Conservation (phyloP, 805 yeast genomes). For the Pichia exigua region DNA sequence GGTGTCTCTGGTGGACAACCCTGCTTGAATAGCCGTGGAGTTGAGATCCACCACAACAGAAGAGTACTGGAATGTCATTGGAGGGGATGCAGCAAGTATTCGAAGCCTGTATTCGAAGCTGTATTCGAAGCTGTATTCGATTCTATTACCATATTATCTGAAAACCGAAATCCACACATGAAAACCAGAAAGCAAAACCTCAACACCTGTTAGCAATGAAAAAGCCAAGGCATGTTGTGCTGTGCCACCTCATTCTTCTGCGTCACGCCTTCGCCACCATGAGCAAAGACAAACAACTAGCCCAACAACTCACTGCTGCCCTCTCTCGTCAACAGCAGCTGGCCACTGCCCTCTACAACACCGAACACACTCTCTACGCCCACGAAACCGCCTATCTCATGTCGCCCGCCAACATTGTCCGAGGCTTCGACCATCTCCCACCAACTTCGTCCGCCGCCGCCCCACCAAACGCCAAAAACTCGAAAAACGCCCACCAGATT, state of each 20-base stretch:
- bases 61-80: conserved; percentile 28
- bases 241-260: too few relatives aligned
- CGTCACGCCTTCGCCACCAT: not conserved
- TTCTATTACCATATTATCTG: too few relatives aligned
- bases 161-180: too few relatives aligned
- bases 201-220: too few relatives aligned
- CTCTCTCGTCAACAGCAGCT: conserved; percentile 53
- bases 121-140: too few relatives aligned
- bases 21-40: conserved; percentile 57
- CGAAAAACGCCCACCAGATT: too few relatives aligned
- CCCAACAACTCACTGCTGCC: conserved; percentile 57
- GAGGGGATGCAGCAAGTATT: not conserved
- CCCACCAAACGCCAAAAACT: not conserved
- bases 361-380: conserved; percentile 75
- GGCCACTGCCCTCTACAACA: conserved; percentile 51
- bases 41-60: conserved; percentile 69
- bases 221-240: too few relatives aligned
- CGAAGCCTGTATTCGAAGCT: too few relatives aligned
- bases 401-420: conserved; percentile 71
- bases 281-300: conserved; percentile 55
- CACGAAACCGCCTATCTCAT: conserved; percentile 70
- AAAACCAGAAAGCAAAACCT: too few relatives aligned
- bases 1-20: conserved; percentile 55
- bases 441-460: not conserved
- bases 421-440: conserved; percentile 59